Evolutionary conservation across 495 filamentous ascomycete species (phyloP), one percentile per base, ranked within the genome.

Genomic region (Margaritispora aquatica): DNA sequence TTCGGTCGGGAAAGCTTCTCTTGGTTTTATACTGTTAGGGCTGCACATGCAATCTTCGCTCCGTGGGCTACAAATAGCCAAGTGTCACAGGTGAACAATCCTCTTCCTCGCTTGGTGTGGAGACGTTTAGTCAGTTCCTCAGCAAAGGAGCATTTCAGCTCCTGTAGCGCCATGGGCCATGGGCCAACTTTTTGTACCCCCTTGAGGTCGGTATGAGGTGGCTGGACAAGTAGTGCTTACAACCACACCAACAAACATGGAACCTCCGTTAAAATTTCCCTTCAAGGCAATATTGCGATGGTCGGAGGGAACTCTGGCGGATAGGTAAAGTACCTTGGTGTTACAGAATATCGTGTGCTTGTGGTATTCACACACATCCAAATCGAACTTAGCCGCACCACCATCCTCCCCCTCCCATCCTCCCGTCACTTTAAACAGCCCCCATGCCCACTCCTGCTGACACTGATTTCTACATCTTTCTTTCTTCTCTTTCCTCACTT

Each of bases 371-470:
- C 38, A 44, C 19, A 8, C 38, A 3, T n/a, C 47, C 49, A 58
- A 3, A 44, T 34, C 29, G 7, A n/a, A 44, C 38, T 44, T 44
- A 44, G 38, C 15, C 38, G 38, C 15, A 50, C 3, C 47, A 23
- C 47, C 47, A 11, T n/a, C 8, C n/a, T n/a, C n/a, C n/a, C n/a
- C n/a, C n/a, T n/a, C n/a, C n/a, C n/a, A 19, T 19, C 53, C 17
- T 46, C 51, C 51, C 51, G 27, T 29, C 51, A 48, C 46, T 65
- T 61, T 61, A 65, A 64, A 36, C 51, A 27, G 50, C 13, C 5
- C 55, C 58, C 58, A 61, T 65, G 47, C 63, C 63, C 58, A 27
- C 62, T 65, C 58, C 58, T 61, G 63, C 63, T 65, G 58, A 65
- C 63, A 55, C 51, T 55, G 34, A 47, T 54, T 21, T 56, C 60